Conservation (phyloP, 495 filamentous ascomycete genomes). For the Penicillium turbatum region DNA sequence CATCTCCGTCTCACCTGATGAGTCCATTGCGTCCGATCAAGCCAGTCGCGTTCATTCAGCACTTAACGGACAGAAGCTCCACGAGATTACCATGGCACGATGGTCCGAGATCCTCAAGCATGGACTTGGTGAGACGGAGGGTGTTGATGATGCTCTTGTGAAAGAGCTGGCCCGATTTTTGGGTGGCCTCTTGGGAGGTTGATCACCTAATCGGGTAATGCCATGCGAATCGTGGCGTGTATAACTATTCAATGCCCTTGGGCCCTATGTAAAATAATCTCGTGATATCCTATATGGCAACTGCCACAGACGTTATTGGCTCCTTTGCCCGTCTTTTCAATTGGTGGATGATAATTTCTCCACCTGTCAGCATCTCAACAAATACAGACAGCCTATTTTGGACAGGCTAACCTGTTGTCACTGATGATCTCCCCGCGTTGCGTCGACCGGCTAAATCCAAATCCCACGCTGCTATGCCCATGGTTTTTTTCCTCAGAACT, state of each 20-base stretch:
- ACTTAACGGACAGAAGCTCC: slow-evolving; percentile 39
- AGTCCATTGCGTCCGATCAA: slow-evolving; percentile 33
- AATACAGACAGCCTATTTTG: background rate
- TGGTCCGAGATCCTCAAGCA: slow-evolving; percentile 31
- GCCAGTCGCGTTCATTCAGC: slow-evolving; percentile 30
- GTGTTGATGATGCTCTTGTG: slow-evolving; percentile 11
- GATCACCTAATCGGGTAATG: background rate
- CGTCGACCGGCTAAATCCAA: slow-evolving; percentile 5
- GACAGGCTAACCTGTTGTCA: background rate
- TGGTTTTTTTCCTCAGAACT: background rate
- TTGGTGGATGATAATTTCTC: slow-evolving; percentile 16
- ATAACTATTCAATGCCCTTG: slow-evolving; percentile 1
- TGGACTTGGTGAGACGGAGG: slow-evolving; percentile 14
- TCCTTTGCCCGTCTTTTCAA: background rate
- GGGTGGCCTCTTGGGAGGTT: slow-evolving; percentile 18
- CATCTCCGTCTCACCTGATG: slow-evolving; percentile 40
- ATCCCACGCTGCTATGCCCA: background rate
- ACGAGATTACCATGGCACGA: slow-evolving; percentile 34
- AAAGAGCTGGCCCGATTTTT: slow-evolving; percentile 20
- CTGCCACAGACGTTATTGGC: background rate
- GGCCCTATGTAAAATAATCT: slow-evolving; percentile 9
- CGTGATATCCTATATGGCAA: background rate
- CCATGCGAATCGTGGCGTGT: background rate
- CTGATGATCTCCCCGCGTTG: background rate
- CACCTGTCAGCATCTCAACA: slow-evolving; percentile 7